Conservation (phyloP, 176 grass and related monocot species). For the sorghum (Sorghum bicolor) region DNA sequence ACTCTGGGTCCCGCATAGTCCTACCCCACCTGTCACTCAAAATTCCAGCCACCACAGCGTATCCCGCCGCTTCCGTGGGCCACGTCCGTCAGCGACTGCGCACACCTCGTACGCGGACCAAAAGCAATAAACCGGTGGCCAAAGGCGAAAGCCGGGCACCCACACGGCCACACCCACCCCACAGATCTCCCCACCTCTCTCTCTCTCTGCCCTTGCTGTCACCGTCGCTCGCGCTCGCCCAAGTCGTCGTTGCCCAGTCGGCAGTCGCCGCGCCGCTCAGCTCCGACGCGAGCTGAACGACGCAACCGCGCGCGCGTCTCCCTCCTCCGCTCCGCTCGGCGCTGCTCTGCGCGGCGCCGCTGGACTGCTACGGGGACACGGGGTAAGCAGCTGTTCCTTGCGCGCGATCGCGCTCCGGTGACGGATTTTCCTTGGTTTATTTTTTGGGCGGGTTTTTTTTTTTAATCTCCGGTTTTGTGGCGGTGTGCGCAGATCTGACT, state of each 20-base stretch:
- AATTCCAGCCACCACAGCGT: not conserved
- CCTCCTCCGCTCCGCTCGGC: not conserved
- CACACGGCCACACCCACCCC: not conserved
- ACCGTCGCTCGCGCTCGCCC: not conserved
- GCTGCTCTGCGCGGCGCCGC: no score
- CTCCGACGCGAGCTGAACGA: not conserved
- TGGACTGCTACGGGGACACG: no score
- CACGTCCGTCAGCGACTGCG: not conserved
- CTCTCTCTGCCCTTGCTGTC: not conserved
- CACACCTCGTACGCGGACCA: constrained; percentile 27
- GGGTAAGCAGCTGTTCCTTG: not conserved
- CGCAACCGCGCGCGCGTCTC: not conserved
- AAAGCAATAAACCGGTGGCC: constrained; percentile 27
- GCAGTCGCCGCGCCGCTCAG: constrained; percentile 27
- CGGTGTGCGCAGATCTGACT: constrained; percentile 33
- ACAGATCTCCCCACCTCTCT: constrained; percentile 8
- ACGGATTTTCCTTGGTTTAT: not conserved
- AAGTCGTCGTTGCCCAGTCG: constrained; percentile 45
- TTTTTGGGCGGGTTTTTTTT: not conserved
- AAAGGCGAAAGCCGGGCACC: constrained; percentile 17
- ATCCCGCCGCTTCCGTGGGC: not conserved
- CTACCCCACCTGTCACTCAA: not conserved
- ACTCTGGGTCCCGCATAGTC: fast-evolving
- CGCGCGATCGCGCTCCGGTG: not conserved
- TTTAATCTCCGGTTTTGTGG: not conserved